phyloP scores from a whole-genome alignment of 2,329 filamentous ascomycete genomes.

The Davidsoniella virescens region DNA sequence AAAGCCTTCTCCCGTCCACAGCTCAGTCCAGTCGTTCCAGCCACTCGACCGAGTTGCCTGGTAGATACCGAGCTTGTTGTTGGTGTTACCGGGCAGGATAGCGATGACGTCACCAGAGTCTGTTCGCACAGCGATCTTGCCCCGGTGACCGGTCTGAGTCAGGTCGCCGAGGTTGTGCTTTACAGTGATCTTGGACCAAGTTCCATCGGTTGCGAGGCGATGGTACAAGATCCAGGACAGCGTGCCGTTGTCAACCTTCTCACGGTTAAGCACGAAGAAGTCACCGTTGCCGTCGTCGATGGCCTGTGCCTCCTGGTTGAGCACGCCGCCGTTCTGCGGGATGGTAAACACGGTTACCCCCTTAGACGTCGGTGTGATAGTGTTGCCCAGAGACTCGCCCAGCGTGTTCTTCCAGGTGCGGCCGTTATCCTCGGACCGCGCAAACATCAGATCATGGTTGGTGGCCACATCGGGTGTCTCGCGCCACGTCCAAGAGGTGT shows the following conservation, averaged over 20 bases:
- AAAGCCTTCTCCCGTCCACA: slow-evolving; percentile 6
- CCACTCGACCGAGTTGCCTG: background rate
- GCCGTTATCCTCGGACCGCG: slow-evolving; percentile 13
- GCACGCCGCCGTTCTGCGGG: slow-evolving; percentile 14
- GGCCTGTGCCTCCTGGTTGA: slow-evolving; percentile 16
- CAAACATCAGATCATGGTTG: slow-evolving; percentile 15
- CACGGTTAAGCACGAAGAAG: slow-evolving; percentile 14
- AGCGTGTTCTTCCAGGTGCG: slow-evolving; percentile 14
- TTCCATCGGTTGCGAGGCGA: slow-evolving; percentile 2
- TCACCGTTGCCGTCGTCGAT: slow-evolving; percentile 11
- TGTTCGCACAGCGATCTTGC: slow-evolving; percentile 13
- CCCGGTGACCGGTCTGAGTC: slow-evolving; percentile 13
- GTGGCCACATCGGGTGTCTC: slow-evolving; percentile 15
- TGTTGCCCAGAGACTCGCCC: slow-evolving; percentile 6
- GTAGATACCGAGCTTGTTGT: slow-evolving; percentile 13
- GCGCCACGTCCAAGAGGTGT: slow-evolving; percentile 15
- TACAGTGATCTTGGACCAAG: slow-evolving; percentile 13
- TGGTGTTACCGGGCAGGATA: slow-evolving; percentile 13
- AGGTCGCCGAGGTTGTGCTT: slow-evolving; percentile 8
- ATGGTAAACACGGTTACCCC: slow-evolving; percentile 11
- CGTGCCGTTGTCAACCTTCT: slow-evolving; percentile 10
- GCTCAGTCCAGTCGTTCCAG: slow-evolving; percentile 12
- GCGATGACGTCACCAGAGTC: slow-evolving; percentile 13
- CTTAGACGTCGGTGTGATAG: background rate
- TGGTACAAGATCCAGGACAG: slow-evolving; percentile 12